Conservation (phyloP, 2,329 filamentous ascomycete species). For the Fusarium nematophilum region DNA sequence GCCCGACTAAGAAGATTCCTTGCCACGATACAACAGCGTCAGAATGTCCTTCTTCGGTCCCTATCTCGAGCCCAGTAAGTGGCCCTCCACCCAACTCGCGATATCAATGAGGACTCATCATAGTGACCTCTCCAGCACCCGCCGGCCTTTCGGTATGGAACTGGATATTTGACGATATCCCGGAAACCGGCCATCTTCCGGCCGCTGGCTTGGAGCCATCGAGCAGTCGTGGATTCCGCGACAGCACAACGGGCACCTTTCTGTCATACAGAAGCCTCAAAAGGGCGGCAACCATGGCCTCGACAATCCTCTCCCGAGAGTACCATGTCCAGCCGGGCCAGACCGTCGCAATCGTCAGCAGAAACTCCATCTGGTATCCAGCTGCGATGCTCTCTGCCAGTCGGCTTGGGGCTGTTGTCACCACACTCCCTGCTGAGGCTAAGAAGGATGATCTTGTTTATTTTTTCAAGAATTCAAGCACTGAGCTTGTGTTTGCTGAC, state of each 20-base stretch:
- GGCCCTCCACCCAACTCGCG: not conserved
- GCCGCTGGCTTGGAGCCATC: not conserved
- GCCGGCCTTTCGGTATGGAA: not conserved
- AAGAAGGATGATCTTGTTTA: not conserved
- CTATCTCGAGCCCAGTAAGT: not conserved
- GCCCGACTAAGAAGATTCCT: too few species aligned
- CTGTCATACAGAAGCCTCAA: not conserved
- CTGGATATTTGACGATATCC: not conserved
- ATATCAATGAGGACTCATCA: not conserved
- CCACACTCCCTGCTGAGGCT: not conserved
- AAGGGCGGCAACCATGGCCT: not conserved
- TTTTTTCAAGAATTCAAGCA: not conserved
- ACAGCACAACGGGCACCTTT: not conserved
- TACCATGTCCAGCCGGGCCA: not conserved
- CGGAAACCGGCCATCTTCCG: not conserved
- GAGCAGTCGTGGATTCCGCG: not conserved
- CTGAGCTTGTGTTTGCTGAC: not conserved
- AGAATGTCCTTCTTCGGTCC: not conserved
- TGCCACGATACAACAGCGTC: too few species aligned
- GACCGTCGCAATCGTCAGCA: constrained; percentile 1
- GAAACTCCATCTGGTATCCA: constrained; percentile 9
- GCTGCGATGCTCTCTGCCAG: constrained; percentile 2
- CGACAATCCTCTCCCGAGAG: not conserved
- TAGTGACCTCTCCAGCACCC: too few species aligned
- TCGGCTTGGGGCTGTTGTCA: constrained; percentile 2